Evolutionary conservation across 192 early-diverging fungal genomes (phyloP).

Genomic region (Linnemannia schmuckeri): DNA sequence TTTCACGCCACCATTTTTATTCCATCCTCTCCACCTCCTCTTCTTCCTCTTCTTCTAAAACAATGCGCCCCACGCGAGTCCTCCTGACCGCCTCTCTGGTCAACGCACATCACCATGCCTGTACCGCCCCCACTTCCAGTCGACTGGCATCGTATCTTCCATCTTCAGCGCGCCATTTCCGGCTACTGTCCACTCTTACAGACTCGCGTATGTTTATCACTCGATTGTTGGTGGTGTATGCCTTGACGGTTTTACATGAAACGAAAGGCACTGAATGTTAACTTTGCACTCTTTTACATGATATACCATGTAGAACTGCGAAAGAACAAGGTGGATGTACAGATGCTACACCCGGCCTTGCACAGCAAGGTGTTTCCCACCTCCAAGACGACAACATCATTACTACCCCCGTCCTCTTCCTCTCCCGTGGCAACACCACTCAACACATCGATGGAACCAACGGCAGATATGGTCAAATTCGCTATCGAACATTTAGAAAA

Average conservation of each 20-base stretch:
- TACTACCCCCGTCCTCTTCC: background rate
- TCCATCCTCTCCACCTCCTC: background rate
- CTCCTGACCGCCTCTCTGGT: conserved; percentile 11
- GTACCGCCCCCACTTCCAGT: background rate
- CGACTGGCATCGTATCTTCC: background rate
- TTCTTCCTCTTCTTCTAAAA: too few species aligned
- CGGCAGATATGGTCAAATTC: conserved; percentile 43
- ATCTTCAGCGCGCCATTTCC: background rate
- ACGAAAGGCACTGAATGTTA: too few species aligned
- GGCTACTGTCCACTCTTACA: conserved; percentile 28
- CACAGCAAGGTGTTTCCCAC: conserved; percentile 62
- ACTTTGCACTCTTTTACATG: too few species aligned
- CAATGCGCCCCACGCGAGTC: background rate
- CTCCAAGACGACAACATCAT: background rate
- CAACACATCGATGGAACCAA: conserved; percentile 24
- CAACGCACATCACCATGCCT: background rate
- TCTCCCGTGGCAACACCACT: background rate
- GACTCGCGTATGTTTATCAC: conserved; percentile 1
- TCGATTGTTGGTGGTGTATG: too few species aligned
- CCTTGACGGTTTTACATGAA: too few species aligned
- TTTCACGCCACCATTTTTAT: conserved; percentile 10
- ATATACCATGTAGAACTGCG: conserved; percentile 6
- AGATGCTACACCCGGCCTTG: conserved; percentile 68
- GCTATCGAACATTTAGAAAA: conserved; percentile 63
- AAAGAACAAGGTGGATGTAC: conserved; percentile 70